Evolutionary conservation across 2,329 filamentous ascomycete species (phyloP).

Genomic region (Venturia aucupariae): DNA sequence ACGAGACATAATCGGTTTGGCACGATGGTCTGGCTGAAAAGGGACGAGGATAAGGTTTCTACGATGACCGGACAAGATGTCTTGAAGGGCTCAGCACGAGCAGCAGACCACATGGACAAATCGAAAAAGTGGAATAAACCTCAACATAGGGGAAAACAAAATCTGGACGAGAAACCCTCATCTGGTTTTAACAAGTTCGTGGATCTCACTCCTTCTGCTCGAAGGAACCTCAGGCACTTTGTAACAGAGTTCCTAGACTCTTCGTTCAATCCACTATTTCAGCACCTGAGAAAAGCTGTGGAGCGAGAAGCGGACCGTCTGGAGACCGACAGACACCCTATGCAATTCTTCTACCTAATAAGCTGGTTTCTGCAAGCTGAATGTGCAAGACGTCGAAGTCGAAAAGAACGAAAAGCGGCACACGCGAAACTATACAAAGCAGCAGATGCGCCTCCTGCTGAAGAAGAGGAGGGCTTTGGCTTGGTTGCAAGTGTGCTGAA

Average conservation of each 20-base stretch:
- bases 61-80: constrained; percentile 85
- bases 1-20: constrained; percentile 90
- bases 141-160: constrained; percentile 38
- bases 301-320: constrained; percentile 82
- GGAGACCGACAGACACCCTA: constrained; percentile 53
- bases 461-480: constrained; percentile 64
- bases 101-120: constrained; percentile 80
- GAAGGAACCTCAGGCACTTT: constrained; percentile 67
- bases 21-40: constrained; percentile 93
- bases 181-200: constrained; percentile 70
- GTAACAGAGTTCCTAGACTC: constrained; percentile 92
- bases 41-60: constrained; percentile 73
- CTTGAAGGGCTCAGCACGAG: constrained; percentile 60
- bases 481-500: constrained; percentile 84
- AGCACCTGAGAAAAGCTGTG: constrained; percentile 76
- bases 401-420: constrained; percentile 45
- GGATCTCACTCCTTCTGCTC: constrained; percentile 62
- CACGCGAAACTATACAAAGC: constrained; percentile 36
- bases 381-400: constrained; percentile 53
- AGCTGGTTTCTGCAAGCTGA: constrained; percentile 91
- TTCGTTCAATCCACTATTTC: constrained; percentile 82
- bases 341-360: constrained; percentile 86
- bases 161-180: constrained; percentile 28
- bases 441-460: constrained; percentile 23
- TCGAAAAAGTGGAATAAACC: constrained; percentile 87